These are phyloP conservation scores for Lipomyces orientalis DNA, from an alignment of 805 yeast species.

Conservation along the genomic window DNA sequence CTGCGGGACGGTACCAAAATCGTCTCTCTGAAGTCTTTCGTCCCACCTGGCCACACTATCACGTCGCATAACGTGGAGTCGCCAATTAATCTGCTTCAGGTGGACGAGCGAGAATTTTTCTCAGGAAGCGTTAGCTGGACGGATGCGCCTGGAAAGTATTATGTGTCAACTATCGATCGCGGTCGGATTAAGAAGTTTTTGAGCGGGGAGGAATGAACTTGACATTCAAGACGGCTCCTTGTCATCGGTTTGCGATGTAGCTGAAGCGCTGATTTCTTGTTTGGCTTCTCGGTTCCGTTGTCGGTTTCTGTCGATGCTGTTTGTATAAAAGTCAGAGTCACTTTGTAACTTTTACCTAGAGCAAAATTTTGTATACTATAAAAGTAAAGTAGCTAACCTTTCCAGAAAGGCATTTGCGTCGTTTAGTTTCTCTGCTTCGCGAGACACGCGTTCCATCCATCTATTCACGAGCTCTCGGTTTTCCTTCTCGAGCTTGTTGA, in stretches of 20 bases:
- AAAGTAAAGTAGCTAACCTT: slow-evolving; percentile 18
- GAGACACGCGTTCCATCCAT: slow-evolving; percentile 62
- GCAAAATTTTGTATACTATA: slow-evolving; percentile 7
- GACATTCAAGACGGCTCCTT: neutral
- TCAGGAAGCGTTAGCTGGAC: slow-evolving; percentile 90
- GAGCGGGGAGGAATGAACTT: slow-evolving; percentile 2
- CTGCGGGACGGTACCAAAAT: slow-evolving; percentile 77
- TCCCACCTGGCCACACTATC: slow-evolving; percentile 74
- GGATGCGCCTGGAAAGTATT: slow-evolving; percentile 74
- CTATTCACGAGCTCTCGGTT: slow-evolving; percentile 59
- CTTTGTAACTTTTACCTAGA: neutral
- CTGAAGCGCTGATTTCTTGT: neutral
- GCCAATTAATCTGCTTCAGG: slow-evolving; percentile 67
- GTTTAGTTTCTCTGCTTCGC: slow-evolving; percentile 67
- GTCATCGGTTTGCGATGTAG: neutral
- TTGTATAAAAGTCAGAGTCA: slow-evolving; percentile 1
- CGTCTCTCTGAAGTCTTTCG: slow-evolving; percentile 77
- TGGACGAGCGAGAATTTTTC: slow-evolving; percentile 66
- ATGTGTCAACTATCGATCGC: slow-evolving; percentile 68
- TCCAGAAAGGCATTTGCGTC: slow-evolving; percentile 51
- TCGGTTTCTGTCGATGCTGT: slow-evolving; percentile 24
- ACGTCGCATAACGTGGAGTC: slow-evolving; percentile 58
- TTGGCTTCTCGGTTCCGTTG: slow-evolving; percentile 11
- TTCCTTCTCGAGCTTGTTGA: slow-evolving; percentile 52
- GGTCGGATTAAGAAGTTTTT: slow-evolving; percentile 37